Percentiles rank a stretch among this genome's conserved stretches.
Conservation (phyloP, 148 eudicot species). For the Oxyria digyna region DNA sequence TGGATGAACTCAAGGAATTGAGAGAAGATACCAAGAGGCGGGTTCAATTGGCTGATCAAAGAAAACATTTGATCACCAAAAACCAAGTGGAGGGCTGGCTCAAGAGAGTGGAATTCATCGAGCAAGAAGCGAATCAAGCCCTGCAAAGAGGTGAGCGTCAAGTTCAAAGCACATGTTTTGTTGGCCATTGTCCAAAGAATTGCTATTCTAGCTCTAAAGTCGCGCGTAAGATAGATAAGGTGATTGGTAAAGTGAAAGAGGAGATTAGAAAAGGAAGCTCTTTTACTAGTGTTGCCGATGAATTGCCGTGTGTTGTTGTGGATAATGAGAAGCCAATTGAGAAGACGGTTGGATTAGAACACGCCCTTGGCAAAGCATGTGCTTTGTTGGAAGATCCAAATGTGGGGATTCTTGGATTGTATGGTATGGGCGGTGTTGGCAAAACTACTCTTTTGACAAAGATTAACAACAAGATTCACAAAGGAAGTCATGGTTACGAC, state of each 20-base stretch:
- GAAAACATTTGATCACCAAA: constrained; percentile 13
- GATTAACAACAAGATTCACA: constrained; percentile 26
- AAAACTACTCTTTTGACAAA: constrained; percentile 37
- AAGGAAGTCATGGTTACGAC: constrained; percentile 19
- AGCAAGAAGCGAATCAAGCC: constrained; percentile 17
- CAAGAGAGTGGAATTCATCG: constrained; percentile 12
- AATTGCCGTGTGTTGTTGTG: constrained; percentile 5
- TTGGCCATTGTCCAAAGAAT: constrained; percentile 4
- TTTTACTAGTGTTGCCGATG: constrained; percentile 14
- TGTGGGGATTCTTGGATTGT: constrained; percentile 28
- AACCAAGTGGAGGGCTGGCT: constrained; percentile 32
- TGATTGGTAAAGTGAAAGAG: constrained; percentile 14
- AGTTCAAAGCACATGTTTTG: not conserved
- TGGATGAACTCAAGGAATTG: constrained; percentile 16
- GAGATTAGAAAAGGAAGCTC: constrained; percentile 13
- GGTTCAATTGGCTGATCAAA: constrained; percentile 17
- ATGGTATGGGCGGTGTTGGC: constrained; percentile 46
- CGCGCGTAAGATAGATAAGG: constrained; percentile 15
- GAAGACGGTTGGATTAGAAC: constrained; percentile 26
- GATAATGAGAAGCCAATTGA: constrained; percentile 16
- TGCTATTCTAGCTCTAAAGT: constrained; percentile 17
- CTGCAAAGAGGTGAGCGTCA: not conserved
- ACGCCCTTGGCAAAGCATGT: constrained; percentile 12
- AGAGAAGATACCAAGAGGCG: constrained; percentile 22
- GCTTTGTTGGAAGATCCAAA: constrained; percentile 17